Base-by-base conservation (phyloP, 176 grass and related monocot species). In the Avena eriantha region DNA sequence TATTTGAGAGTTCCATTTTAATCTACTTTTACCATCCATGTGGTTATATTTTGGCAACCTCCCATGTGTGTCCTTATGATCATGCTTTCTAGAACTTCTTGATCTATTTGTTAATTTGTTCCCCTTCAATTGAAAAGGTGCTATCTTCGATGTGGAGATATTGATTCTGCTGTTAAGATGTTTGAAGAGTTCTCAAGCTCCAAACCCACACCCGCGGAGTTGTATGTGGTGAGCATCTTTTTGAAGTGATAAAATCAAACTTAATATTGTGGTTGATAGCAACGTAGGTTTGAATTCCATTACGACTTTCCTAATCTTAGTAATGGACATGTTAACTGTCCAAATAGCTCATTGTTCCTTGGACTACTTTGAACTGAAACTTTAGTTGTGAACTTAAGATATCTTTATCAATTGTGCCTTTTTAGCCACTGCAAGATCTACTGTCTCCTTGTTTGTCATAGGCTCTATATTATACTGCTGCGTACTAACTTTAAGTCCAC, bases 151-250 rank as follows among this genome's bases (percentile, higher is more conserved):
- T 96, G 93, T 78, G 90, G 85, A 53, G 97, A 98, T 90, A 93
- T 98, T 41, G 94, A 98, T 81, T 94, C 97, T 56, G 97, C 90
- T 73, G n/a, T 98, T 88, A 94, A 89, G 89, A 95, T 94, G 49
- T 98, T 98, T 96, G 94, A 98, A 82, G 94, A 98, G 80, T 93
- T 80, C 56, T 74, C 83, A 86, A 92, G 86, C 69, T 92, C 90
- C 69, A 98, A 85, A 80, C 14, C 85, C 23, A 89, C 90, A 84
- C 36, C 71, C 4, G 84, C 83, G n/a, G 97, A 98, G 80, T 82
- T 98, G 78, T 98, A 73, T 87, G 90, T 80, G 84, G 97, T 98
- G 72, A 94, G 97, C 94, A 45, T 23, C 56, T 76, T 76, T 11
- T 64, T 73, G 7, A 64, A 76, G 46, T 82, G 29, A 36, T 34